Conservation (phyloP, 495 filamentous ascomycete genomes). For the Cercophora newfieldiana region DNA sequence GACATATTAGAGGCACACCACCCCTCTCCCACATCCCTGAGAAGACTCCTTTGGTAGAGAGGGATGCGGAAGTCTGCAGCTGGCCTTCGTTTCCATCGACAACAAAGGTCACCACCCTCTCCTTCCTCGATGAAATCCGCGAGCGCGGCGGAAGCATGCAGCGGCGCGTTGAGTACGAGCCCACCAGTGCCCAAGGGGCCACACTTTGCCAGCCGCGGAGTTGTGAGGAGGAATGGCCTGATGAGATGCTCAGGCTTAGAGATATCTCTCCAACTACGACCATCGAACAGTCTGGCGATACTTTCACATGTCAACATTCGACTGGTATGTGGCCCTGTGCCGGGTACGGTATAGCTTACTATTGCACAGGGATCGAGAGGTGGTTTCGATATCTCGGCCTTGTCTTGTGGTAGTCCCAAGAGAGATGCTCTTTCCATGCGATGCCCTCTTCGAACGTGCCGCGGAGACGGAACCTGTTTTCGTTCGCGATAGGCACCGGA, state of each 20-base stretch:
- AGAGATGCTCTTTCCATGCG: conserved; percentile 40
- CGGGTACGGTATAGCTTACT: conserved; percentile 27
- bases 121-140: conserved; percentile 13
- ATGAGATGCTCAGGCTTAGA: conserved; percentile 4
- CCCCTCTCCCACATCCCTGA: background rate
- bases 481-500: conserved; percentile 33
- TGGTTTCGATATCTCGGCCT: conserved; percentile 39
- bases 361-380: conserved; percentile 39
- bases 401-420: conserved; percentile 35
- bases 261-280: conserved; percentile 7
- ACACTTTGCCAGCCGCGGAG: background rate
- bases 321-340: background rate
- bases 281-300: conserved; percentile 19
- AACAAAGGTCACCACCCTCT: background rate
- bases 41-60: conserved; percentile 7
- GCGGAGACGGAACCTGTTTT: conserved; percentile 5
- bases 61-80: conserved; percentile 20
- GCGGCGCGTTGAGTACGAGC: conserved; percentile 6
- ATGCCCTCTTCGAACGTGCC: conserved; percentile 36
- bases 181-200: conserved; percentile 6
- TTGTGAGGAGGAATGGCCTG: conserved; percentile 9
- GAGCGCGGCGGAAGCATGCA: conserved; percentile 24
- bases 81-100: conserved; percentile 19
- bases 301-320: conserved; percentile 6
- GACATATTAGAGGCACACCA: background rate